Percentiles rank a stretch among this genome's conserved stretches.
Conservation (phyloP, 2,329 filamentous ascomycete species). For the Colletotrichum cordylinicola region DNA sequence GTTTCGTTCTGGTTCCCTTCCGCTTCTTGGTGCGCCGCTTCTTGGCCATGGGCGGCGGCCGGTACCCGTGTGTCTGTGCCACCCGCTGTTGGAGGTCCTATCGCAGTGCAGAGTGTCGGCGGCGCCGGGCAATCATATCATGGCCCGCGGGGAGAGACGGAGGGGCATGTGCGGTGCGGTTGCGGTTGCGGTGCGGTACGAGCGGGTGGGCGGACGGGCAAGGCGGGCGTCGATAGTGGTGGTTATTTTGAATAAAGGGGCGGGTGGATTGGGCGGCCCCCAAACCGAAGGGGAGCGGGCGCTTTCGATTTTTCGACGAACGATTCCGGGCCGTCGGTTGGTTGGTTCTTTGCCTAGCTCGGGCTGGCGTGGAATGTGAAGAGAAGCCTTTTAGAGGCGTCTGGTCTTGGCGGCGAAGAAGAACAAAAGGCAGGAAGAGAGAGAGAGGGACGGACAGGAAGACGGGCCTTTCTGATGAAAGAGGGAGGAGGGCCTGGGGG, state of each 20-base stretch:
- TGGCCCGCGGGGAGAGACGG: background rate
- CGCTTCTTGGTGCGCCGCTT: slow-evolving; percentile 34
- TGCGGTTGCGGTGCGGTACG: background rate
- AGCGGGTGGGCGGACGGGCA: background rate
- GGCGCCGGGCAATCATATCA: slow-evolving; percentile 16
- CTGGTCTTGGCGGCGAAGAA: background rate
- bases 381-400: background rate
- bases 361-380: background rate
- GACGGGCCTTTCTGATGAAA: background rate
- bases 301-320: background rate
- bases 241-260: background rate
- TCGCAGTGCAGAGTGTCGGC: slow-evolving; percentile 1
- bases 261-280: background rate
- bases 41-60: slow-evolving; percentile 38
- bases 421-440: background rate
- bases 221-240: background rate
- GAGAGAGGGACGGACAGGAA: background rate
- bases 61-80: slow-evolving; percentile 20
- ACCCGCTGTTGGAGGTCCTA: slow-evolving; percentile 12
- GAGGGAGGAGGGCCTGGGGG: background rate
- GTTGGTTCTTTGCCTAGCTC: background rate
- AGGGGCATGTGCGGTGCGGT: background rate
- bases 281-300: background rate
- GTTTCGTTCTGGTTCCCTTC: slow-evolving; percentile 27
- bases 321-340: background rate